A percentile compares a stretch with the other conserved stretches of the same genome.
Evolutionary conservation across 2,329 filamentous ascomycete genomes (phyloP).

Genomic region (Sordariomycetes sp.): DNA sequence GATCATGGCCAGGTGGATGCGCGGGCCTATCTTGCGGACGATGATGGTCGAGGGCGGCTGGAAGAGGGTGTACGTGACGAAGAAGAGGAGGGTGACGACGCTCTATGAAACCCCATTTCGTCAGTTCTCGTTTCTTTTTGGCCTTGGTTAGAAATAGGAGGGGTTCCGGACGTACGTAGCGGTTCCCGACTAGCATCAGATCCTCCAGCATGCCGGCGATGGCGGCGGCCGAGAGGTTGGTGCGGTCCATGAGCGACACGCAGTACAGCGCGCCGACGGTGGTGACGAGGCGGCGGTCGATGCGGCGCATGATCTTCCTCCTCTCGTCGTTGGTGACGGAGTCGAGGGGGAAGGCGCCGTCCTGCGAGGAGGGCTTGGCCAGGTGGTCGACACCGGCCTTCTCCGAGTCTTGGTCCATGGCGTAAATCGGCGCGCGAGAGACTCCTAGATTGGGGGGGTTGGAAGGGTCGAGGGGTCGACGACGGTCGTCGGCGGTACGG

Average conservation of each 20-base stretch:
- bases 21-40: conserved; percentile 54
- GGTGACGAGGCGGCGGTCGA: conserved; percentile 56
- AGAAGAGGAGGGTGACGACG: conserved; percentile 63
- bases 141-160: background rate
- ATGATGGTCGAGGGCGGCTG: conserved; percentile 62
- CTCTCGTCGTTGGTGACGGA: conserved; percentile 47
- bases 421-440: no score
- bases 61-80: conserved; percentile 61
- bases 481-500: background rate
- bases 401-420: background rate
- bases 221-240: conserved; percentile 61
- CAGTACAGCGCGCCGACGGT: conserved; percentile 61
- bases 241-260: conserved; percentile 67
- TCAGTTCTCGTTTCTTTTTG: background rate
- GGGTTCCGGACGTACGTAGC: conserved; percentile 25
- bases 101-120: no score
- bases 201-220: conserved; percentile 54
- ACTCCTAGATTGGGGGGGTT: background rate
- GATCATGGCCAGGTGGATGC: conserved; percentile 42
- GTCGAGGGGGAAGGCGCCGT: background rate
- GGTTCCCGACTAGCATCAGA: conserved; percentile 30
- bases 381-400: background rate
- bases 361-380: background rate
- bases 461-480: background rate
- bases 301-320: conserved; percentile 53